Percentiles rank a stretch among this genome's conserved stretches.
These are phyloP conservation scores for Colletotrichum magnum DNA, from an alignment of 2,329 filamentous ascomycete species.

Conservation along the genomic window DNA sequence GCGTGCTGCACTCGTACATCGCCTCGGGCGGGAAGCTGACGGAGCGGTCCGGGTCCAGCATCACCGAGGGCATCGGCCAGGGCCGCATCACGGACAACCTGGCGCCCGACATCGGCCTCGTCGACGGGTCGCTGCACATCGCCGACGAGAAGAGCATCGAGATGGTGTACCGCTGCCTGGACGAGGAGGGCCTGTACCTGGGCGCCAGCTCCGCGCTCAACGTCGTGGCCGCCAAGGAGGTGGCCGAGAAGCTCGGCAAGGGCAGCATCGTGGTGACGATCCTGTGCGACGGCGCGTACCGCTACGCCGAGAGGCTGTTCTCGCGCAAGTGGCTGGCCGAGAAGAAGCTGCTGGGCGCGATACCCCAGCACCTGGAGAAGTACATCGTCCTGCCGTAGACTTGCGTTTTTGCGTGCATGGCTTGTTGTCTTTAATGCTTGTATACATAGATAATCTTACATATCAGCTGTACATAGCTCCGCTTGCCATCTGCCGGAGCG, in stretches of 20 bases:
- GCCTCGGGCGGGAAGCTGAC: conserved; percentile 84
- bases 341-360: conserved; percentile 85
- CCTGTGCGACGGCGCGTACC: conserved; percentile 95
- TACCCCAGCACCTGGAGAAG: conserved; percentile 89
- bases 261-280: conserved; percentile 95
- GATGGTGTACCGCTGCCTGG: conserved; percentile 97
- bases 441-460: conserved; percentile 41
- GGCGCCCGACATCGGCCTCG: conserved; percentile 82
- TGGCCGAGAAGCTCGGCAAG: conserved; percentile 89
- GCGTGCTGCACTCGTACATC: conserved; percentile 93
- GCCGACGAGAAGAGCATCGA: conserved; percentile 94
- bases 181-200: conserved; percentile 95
- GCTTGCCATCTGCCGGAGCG: conserved; percentile 22
- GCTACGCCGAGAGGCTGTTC: conserved; percentile 95
- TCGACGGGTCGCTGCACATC: conserved; percentile 89
- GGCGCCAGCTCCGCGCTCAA: conserved; percentile 95
- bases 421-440: conserved; percentile 33
- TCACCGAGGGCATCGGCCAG: conserved; percentile 98
- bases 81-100: conserved; percentile 97
- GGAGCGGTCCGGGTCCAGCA: conserved; percentile 88
- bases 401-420: neutral
- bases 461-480: conserved; percentile 43
- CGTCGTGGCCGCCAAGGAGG: conserved; percentile 94
- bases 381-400: conserved; percentile 90
- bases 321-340: conserved; percentile 89